A percentile compares a stretch with the other conserved stretches of the same genome.
These are phyloP conservation scores for Vigna trinervia DNA, from an alignment of 306 rosid species.

Conservation along the genomic window DNA sequence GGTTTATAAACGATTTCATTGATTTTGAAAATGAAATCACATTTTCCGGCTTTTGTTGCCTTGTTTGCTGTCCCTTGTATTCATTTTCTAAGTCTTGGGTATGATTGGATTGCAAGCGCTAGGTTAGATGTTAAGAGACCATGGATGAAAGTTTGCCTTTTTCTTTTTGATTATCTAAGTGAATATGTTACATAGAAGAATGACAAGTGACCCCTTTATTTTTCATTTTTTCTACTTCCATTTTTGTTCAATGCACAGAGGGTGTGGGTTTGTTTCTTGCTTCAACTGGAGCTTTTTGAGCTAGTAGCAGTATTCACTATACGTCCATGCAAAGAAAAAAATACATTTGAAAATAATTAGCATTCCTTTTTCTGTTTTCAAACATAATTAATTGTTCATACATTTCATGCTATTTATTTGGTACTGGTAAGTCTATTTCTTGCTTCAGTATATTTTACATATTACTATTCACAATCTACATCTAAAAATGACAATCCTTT, in stretches of 20 bases:
- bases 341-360: slow-evolving; percentile 11
- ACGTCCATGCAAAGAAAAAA: slow-evolving; percentile 14
- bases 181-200: slow-evolving; percentile 24
- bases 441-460: slow-evolving; percentile 17
- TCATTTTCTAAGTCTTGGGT: slow-evolving; percentile 14
- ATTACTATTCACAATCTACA: slow-evolving; percentile 20
- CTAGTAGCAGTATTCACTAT: slow-evolving; percentile 22
- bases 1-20: slow-evolving; percentile 11
- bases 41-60: slow-evolving; percentile 28
- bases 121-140: slow-evolving; percentile 15
- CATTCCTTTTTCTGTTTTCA: slow-evolving; percentile 27
- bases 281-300: slow-evolving; percentile 9
- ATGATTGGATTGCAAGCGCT: slow-evolving; percentile 32
- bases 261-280: slow-evolving; percentile 11
- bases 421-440: slow-evolving; percentile 23
- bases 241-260: slow-evolving; percentile 10
- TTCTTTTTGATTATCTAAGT: slow-evolving; percentile 20
- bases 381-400: slow-evolving; percentile 27
- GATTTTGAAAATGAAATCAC: slow-evolving; percentile 33
- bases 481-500: slow-evolving; percentile 1
- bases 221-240: slow-evolving; percentile 24
- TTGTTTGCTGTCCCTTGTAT: slow-evolving; percentile 14
- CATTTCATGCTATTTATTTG: slow-evolving; percentile 25
- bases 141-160: slow-evolving; percentile 13
- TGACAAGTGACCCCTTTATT: slow-evolving; percentile 21